These are phyloP conservation scores for Ensete glaucum DNA, from an alignment of 176 grass and related monocot genomes.

Conservation along the genomic window DNA sequence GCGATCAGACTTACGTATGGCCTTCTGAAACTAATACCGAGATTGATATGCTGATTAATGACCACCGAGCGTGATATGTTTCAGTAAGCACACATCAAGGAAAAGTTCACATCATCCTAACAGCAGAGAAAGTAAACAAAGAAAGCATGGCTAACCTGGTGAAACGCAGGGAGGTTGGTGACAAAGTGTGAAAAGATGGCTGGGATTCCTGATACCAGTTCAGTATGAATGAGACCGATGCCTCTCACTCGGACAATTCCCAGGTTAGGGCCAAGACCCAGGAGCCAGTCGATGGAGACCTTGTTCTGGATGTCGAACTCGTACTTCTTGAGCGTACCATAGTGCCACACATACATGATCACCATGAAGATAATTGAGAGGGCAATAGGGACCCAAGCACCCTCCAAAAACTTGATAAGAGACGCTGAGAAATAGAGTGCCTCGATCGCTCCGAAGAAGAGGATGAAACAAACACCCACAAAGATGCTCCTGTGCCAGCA, in stretches of 20 bases:
- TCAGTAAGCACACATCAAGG: neutral
- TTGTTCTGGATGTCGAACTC: slow-evolving; percentile 87
- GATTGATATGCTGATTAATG: too few species aligned
- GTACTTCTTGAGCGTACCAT: slow-evolving; percentile 86
- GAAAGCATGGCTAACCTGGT: slow-evolving; percentile 40
- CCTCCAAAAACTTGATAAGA: slow-evolving; percentile 79
- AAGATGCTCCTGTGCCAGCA: slow-evolving; percentile 90
- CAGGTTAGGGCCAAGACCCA: slow-evolving; percentile 56
- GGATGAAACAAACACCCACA: slow-evolving; percentile 52
- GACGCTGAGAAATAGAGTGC: slow-evolving; percentile 83
- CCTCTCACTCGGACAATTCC: slow-evolving; percentile 72
- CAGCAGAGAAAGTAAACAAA: too few species aligned
- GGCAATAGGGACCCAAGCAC: slow-evolving; percentile 74
- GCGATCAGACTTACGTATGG: neutral
- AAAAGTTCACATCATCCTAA: neutral
- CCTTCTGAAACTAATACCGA: too few species aligned
- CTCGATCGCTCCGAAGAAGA: slow-evolving; percentile 92
- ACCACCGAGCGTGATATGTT: too few species aligned
- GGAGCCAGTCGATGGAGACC: slow-evolving; percentile 92
- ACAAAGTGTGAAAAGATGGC: slow-evolving; percentile 96
- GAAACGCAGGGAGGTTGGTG: slow-evolving; percentile 90
- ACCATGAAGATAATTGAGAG: slow-evolving; percentile 69
- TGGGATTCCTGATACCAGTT: slow-evolving; percentile 73
- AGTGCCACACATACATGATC: slow-evolving; percentile 94
- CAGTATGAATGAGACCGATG: slow-evolving; percentile 78